These are phyloP conservation scores for Kwoniella shandongensis DNA, from an alignment of 768 basidiomycete genomes.

Conservation along the genomic window DNA sequence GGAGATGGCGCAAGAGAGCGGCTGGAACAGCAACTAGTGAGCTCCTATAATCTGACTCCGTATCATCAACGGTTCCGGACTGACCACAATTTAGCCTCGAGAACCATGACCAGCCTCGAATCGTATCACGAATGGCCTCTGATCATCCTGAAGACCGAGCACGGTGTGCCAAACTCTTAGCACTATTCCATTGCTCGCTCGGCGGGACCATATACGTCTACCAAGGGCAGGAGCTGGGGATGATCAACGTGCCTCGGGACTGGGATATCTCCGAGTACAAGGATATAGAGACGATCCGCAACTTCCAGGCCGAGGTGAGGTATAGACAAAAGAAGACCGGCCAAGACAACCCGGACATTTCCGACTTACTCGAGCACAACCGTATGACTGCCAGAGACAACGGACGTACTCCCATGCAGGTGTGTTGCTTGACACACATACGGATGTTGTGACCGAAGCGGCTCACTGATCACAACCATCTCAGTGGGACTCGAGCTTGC, in stretches of 20 bases:
- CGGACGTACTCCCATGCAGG: conserved; percentile 53
- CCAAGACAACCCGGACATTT: background rate
- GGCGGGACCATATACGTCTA: conserved; percentile 72
- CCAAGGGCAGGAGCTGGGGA: conserved; percentile 70
- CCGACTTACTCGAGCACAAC: conserved; percentile 35
- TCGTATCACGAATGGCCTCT: conserved; percentile 66
- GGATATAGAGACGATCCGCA: conserved; percentile 59
- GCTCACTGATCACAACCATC: background rate
- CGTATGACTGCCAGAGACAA: conserved; percentile 56
- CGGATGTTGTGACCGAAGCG: background rate
- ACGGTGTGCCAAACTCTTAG: conserved; percentile 63
- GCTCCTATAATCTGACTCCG: conserved; percentile 53
- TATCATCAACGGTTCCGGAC: conserved; percentile 53
- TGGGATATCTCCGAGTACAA: conserved; percentile 75
- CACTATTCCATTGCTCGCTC: conserved; percentile 64
- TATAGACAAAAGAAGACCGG: background rate
- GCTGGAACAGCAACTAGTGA: conserved; percentile 62
- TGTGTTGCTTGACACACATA: conserved; percentile 29
- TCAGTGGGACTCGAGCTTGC: conserved; percentile 58
- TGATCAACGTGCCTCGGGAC: conserved; percentile 56
- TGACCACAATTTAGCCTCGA: conserved; percentile 29
- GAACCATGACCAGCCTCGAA: conserved; percentile 49
- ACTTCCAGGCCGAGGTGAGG: background rate
- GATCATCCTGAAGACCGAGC: conserved; percentile 62
- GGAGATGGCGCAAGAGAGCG: conserved; percentile 61